Base-by-base conservation (phyloP, 129 eudicot genomes). In the Helianthus annuus region DNA sequence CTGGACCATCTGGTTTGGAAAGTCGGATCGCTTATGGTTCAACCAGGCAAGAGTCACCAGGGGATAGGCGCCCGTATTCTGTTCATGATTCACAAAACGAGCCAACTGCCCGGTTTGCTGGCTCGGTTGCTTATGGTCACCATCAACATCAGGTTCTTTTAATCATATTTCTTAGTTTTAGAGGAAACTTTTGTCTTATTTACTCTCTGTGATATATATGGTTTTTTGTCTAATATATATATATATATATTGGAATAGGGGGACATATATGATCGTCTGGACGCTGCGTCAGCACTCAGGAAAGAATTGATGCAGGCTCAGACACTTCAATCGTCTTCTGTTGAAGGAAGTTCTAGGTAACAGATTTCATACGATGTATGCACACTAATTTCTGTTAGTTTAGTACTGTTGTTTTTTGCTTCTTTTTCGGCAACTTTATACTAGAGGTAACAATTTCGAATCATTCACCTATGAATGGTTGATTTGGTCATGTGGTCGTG, bases 311-410 rank as follows among this genome's bases (percentile, higher is more conserved):
- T 90, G 60, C 92, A 90, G 78, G 82, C 85, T 72, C 92, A 84
- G 74, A 67, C 92, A 46, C 82, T 90, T 76, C 93, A 85, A 78
- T 70, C 97, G 66, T 68, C 90, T 69, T 70, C 97, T 71, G 84
- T 82, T 68, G 97, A 94, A 74, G 96, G 92, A 73, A 85, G 80
- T 62, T 78, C 90, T 80, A 90, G 99, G 99, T 94, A 94, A 76
- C 42, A 69, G 69, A 61, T 54, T 4, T 65, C 69, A 44, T 34
- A 48, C 7, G 34, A 17, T 79, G 19, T 52, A 39, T 55, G 12
- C 42, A 46, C 34, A 51, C 46, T 66, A 57, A 51, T 66, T 60
- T 34, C 42, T 68, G 64, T 68, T 56, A 62, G 46, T 17, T 44
- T 22, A 19, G 16, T 39, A 13, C 3, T 52, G 55, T 66, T 7